These are phyloP conservation scores for Amphicarpaea edgeworthii DNA, from an alignment of 306 rosid species.

Conservation along the genomic window DNA sequence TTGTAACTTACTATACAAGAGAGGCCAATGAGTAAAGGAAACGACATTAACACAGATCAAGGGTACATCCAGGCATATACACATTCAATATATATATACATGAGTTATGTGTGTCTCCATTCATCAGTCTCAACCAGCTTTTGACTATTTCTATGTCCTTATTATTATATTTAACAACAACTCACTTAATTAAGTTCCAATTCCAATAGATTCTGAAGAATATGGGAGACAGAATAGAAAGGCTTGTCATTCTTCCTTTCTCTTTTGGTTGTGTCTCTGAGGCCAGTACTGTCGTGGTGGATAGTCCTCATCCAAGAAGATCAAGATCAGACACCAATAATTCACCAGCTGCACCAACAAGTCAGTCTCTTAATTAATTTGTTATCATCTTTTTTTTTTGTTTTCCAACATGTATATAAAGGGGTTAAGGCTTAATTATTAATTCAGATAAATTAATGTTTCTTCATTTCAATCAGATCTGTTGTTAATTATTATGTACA, in stretches of 20 bases:
- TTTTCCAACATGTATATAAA: neutral
- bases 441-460: slow-evolving; percentile 1
- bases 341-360: slow-evolving; percentile 56
- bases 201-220: neutral
- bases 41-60: neutral
- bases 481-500: neutral
- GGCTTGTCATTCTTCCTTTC: slow-evolving; percentile 89
- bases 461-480: neutral
- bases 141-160: slow-evolving; percentile 48
- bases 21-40: slow-evolving; percentile 63
- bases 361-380: slow-evolving; percentile 51
- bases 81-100: neutral
- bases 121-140: slow-evolving; percentile 32
- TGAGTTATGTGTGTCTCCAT: slow-evolving; percentile 8
- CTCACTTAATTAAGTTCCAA: neutral
- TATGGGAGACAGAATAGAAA: slow-evolving; percentile 85
- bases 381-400: neutral
- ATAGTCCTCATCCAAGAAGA: slow-evolving; percentile 63
- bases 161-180: slow-evolving; percentile 4
- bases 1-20: slow-evolving; percentile 62
- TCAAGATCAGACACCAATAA: slow-evolving; percentile 57
- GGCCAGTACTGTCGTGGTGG: slow-evolving; percentile 81
- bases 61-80: slow-evolving; percentile 46
- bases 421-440: neutral
- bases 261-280: slow-evolving; percentile 87